Evolutionary conservation across 768 basidiomycete genomes (phyloP).

Genomic region (Tricholoma bakamatsutake): DNA sequence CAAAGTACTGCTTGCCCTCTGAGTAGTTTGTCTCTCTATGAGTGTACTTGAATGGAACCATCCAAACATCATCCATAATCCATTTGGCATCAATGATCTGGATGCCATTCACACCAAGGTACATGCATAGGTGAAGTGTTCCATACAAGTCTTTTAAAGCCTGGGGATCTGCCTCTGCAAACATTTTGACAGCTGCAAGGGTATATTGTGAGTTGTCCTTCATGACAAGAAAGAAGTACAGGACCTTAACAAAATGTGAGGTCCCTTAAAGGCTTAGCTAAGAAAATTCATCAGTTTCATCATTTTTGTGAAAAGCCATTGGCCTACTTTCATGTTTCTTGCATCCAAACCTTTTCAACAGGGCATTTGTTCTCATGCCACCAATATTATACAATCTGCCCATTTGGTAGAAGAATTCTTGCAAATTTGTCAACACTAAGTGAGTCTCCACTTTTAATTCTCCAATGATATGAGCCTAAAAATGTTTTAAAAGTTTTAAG

Average conservation of each 20-base stretch:
- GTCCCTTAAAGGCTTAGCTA: background rate
- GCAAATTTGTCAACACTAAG: background rate
- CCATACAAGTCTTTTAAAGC: background rate
- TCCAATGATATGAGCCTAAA: background rate
- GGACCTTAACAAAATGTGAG: background rate
- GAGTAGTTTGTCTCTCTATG: background rate
- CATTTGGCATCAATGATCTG: background rate
- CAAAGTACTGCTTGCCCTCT: background rate
- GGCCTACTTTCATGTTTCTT: background rate
- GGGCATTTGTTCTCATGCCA: background rate
- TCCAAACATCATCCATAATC: background rate
- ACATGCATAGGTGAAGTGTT: background rate
- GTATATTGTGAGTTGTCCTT: background rate
- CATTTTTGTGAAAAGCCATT: background rate
- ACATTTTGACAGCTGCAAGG: background rate
- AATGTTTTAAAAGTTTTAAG: background rate
- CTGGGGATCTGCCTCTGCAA: background rate
- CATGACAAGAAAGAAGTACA: background rate
- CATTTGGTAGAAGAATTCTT: background rate
- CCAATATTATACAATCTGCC: background rate
- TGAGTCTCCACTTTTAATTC: background rate
- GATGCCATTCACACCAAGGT: background rate
- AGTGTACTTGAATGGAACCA: background rate
- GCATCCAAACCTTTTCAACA: background rate
- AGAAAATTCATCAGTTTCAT: background rate